Evolutionary conservation across 2,329 filamentous ascomycete genomes (phyloP).

Genomic region (Colletotrichum siamense): DNA sequence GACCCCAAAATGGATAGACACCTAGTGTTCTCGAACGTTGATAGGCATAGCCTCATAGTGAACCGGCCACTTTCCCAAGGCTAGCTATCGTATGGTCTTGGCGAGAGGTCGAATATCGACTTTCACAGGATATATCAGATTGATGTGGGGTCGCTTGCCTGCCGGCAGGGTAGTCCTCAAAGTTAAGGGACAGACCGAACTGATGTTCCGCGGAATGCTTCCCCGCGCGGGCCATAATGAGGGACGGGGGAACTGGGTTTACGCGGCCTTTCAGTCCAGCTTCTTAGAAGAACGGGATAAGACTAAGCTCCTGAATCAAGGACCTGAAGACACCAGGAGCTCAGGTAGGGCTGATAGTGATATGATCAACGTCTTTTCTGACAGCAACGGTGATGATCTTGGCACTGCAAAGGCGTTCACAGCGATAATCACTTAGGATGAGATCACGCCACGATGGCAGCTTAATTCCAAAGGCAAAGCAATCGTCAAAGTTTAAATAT

Average conservation of each 20-base stretch:
- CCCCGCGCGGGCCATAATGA: neutral
- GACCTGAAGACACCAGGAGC: neutral
- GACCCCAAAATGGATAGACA: neutral
- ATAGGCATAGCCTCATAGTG: neutral
- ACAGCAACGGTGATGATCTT: neutral
- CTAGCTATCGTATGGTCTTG: neutral
- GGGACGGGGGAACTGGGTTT: neutral
- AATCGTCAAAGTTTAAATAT: neutral
- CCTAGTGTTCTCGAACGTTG: neutral
- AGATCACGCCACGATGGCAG: slow-evolving; percentile 5
- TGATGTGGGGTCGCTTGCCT: neutral
- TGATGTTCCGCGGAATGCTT: neutral
- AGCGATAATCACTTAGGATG: neutral
- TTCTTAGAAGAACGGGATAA: neutral
- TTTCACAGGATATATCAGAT: neutral
- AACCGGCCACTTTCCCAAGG: neutral
- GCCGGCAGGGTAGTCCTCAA: neutral
- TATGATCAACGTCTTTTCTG: neutral
- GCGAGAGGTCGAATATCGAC: neutral
- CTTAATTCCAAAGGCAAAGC: neutral
- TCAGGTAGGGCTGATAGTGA: neutral
- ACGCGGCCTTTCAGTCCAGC: neutral
- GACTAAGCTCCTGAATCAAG: neutral
- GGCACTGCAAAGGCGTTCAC: neutral
- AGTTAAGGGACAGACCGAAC: neutral